Base-by-base conservation (phyloP, 768 basidiomycete genomes). In the Astraeus odoratus region DNA sequence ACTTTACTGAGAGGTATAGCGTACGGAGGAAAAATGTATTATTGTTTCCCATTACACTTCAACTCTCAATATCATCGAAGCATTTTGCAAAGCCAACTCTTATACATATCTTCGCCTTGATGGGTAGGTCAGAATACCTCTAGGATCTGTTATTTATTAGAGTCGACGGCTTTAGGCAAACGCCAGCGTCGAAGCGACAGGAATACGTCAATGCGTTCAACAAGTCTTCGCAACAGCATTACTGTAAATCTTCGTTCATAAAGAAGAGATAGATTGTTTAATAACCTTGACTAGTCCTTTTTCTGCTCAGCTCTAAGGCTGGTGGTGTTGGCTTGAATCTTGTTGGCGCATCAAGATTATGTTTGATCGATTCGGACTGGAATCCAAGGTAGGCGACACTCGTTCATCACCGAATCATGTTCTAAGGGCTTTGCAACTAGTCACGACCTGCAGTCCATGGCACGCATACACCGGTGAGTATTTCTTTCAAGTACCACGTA, bases 31-130 rank as follows among this genome's bases (percentile, higher is more conserved):
- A 67, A 99, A 99, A 76, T 86, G 91, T 55, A 86, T 97, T 26
- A 67, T 99, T 33, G 89, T 95, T 26, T 97, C 93, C n/a, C 94
- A 98, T 60, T 99, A 87, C 57, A 98, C 94, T 0, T 84, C 86
- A 4, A 96, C 94, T 1, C 78, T 99, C 43, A 88, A 97, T 57
- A 79, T 99, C 45, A 70, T 99, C 24, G 91, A 97, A 67, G 79
- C 78, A 3, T 86, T 82, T 53, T 95, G 93, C 67, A 78, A 81
- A 61, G 78, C 75, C 51, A 78, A 74, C 54, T 67, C 71, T 8
- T 97, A 92, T 61, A 81, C 83, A 0, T 89, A 78, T 58, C 78
- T 84, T 51, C 80, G 96, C 3, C 73, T 97, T 26, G 95, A 99
- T 58, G 95, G 96, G 84, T 88, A 46, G 25, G 27, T 13, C 29